Percentiles rank a stretch among this genome's conserved stretches.
phyloP scores from a whole-genome alignment of 2,329 filamentous ascomycete genomes.

The Triangularia verruculosa region DNA sequence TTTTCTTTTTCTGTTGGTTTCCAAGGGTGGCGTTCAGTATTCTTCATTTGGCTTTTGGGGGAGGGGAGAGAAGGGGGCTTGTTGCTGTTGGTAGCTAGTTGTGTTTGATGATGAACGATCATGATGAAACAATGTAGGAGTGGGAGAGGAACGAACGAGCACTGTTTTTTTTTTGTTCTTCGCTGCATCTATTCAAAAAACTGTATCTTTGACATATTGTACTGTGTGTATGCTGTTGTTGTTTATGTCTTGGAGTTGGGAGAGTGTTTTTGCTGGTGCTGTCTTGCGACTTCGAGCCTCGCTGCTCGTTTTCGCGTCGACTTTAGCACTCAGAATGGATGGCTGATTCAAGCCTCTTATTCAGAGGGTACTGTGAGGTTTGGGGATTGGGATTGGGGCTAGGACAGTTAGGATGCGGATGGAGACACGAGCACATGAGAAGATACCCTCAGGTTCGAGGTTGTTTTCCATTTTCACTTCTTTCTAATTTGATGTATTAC shows the following conservation, averaged over 20 bases:
- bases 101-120: conserved; percentile 4
- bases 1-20: conserved; percentile 17
- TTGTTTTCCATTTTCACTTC: not conserved
- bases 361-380: not conserved
- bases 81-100: not conserved
- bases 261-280: conserved; percentile 4
- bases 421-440: not conserved
- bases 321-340: not conserved
- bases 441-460: not conserved
- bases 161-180: not conserved
- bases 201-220: not conserved
- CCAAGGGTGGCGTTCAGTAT: conserved; percentile 13
- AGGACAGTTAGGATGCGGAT: not conserved
- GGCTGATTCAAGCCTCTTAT: not conserved
- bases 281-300: not conserved
- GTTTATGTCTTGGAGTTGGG: conserved; percentile 6
- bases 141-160: not conserved
- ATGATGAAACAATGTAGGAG: not conserved
- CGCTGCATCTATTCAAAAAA: not conserved
- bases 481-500: not conserved
- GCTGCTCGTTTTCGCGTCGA: not conserved
- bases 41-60: not conserved
- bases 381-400: not conserved
- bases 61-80: not conserved
- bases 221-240: not conserved